Evolutionary conservation across 2,329 filamentous ascomycete genomes (phyloP).

Genomic region (Endoconidiophora polonica): DNA sequence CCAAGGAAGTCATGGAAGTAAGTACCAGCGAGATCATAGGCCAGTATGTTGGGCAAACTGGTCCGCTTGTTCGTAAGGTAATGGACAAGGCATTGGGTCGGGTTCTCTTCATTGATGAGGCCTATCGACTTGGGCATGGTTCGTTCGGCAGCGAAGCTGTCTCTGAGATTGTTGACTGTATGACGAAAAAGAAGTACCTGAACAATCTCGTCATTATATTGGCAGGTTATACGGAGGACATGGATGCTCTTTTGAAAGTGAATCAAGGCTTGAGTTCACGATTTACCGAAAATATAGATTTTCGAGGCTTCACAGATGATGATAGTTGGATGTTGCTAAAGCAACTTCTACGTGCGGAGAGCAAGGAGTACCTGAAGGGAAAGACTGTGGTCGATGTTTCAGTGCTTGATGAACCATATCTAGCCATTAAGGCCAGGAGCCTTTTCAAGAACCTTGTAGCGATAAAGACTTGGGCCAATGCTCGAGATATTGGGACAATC

Average conservation of each 20-base stretch:
- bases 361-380: background rate
- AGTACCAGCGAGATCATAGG: slow-evolving; percentile 55
- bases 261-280: slow-evolving; percentile 49
- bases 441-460: background rate
- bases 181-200: slow-evolving; percentile 38
- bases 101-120: slow-evolving; percentile 57
- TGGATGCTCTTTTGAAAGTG: slow-evolving; percentile 41
- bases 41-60: slow-evolving; percentile 52
- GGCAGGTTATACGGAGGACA: slow-evolving; percentile 51
- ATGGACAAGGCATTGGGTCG: slow-evolving; percentile 46
- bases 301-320: slow-evolving; percentile 27
- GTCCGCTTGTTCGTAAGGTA: slow-evolving; percentile 41
- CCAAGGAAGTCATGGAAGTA: slow-evolving; percentile 43
- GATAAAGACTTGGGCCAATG: background rate
- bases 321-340: slow-evolving; percentile 24
- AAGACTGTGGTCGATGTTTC: background rate
- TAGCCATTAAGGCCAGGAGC: too few species aligned
- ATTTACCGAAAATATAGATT: slow-evolving; percentile 45
- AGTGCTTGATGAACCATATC: slow-evolving; percentile 1
- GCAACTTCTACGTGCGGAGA: slow-evolving; percentile 23
- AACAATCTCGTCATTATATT: slow-evolving; percentile 49
- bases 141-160: slow-evolving; percentile 39
- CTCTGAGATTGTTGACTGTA: slow-evolving; percentile 34
- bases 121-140: slow-evolving; percentile 44
- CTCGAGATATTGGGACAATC: background rate